phyloP scores from a whole-genome alignment of 1,284 basidiomycete genomes.

The Apiotrichum gamsii region DNA sequence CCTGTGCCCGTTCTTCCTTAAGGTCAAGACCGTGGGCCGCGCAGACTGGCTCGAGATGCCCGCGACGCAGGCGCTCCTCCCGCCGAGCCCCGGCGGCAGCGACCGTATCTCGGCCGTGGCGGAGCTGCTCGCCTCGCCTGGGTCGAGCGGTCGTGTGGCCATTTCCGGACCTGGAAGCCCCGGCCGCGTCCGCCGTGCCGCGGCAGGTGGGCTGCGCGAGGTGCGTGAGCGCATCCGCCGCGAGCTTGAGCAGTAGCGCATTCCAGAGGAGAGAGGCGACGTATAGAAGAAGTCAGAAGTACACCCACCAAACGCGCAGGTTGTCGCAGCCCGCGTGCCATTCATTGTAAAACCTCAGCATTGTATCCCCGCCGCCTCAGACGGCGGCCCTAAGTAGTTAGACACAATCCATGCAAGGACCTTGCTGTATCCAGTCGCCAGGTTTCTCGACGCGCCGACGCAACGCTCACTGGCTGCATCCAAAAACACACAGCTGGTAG shows the following conservation, averaged over 20 bases:
- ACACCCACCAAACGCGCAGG: too few relatives aligned
- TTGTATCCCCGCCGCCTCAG: too few relatives aligned
- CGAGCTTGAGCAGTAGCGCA: slow-evolving; percentile 39
- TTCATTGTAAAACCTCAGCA: too few relatives aligned
- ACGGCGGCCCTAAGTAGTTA: too few relatives aligned
- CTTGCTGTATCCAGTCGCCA: too few relatives aligned
- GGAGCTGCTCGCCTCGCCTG: slow-evolving; percentile 2
- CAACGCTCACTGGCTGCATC: too few relatives aligned
- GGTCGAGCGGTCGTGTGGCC: background rate
- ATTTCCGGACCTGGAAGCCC: slow-evolving; percentile 30
- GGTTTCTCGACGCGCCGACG: too few relatives aligned
- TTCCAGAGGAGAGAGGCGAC: too few relatives aligned
- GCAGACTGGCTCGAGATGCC: slow-evolving; percentile 48
- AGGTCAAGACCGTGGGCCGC: slow-evolving; percentile 30
- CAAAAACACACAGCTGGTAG: background rate
- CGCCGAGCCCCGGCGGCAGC: slow-evolving; percentile 7
- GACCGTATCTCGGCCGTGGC: too few relatives aligned
- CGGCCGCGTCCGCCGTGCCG: slow-evolving; percentile 30
- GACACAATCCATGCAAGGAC: too few relatives aligned
- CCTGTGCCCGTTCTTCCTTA: slow-evolving; percentile 48
- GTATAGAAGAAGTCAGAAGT: too few relatives aligned
- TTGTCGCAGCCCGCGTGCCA: too few relatives aligned
- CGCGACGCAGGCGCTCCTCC: slow-evolving; percentile 7
- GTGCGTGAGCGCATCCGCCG: slow-evolving; percentile 43
- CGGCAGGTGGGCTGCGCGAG: slow-evolving; percentile 35